Evolutionary conservation across 83 land plant species (phyloP).

Genomic region (Thuja plicata): DNA sequence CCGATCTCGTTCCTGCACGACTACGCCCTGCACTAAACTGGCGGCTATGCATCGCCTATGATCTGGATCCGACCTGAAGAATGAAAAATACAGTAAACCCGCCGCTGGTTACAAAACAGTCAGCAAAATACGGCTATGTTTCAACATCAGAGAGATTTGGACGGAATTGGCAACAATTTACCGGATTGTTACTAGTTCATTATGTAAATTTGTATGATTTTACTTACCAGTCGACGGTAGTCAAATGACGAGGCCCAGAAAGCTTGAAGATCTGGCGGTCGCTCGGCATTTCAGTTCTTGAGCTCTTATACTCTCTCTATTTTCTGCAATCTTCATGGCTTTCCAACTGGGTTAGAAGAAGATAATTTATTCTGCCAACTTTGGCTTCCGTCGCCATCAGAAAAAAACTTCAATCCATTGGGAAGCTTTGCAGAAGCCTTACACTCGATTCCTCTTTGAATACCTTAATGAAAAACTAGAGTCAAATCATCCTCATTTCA

Average conservation of each 20-base stretch:
- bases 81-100: not conserved
- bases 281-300: slow-evolving; percentile 20
- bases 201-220: too few species aligned
- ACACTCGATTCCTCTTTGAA: too few species aligned
- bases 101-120: not conserved
- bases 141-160: too few species aligned
- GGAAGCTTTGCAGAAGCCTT: too few species aligned
- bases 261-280: slow-evolving; percentile 32
- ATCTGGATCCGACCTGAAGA: slow-evolving; percentile 34
- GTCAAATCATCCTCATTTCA: too few species aligned
- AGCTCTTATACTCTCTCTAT: not conserved
- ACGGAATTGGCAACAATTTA: too few species aligned
- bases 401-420: too few species aligned
- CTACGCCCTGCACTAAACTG: not conserved
- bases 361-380: too few species aligned
- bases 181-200: too few species aligned
- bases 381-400: too few species aligned
- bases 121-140: too few species aligned
- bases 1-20: slow-evolving; percentile 29
- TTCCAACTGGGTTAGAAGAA: not conserved
- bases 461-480: too few species aligned
- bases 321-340: not conserved
- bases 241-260: slow-evolving; percentile 44
- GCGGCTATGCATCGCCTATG: slow-evolving; percentile 62
- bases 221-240: slow-evolving; percentile 44